Evolutionary conservation across 495 filamentous ascomycete genomes (phyloP), one percentile per base, ranked within the genome.

Genomic region (Copromyces sp.): DNA sequence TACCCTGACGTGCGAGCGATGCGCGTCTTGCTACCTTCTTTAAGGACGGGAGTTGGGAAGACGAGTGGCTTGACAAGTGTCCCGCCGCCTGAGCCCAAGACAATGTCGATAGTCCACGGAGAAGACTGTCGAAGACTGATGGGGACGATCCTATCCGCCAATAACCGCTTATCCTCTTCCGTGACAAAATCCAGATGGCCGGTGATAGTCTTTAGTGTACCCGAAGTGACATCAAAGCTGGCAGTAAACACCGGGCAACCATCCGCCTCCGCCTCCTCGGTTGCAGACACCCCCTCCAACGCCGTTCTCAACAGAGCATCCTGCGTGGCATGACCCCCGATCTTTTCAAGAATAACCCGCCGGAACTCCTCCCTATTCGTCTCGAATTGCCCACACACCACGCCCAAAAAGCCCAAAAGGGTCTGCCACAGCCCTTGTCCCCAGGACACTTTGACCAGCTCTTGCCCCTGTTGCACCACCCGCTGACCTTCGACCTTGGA

Each of bases 1-100:
- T 83, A 86, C n/a, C 74, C 74, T 0, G 83, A 84, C 32, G 73
- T 85, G 69, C 85, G 82, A n/a, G 83, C 84, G 70, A 86, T 81
- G 59, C 80, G 79, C 3, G 79, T 81, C 40, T 79, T 83, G 73
- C 73, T 74, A 29, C 69, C 68, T 14, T 82, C 76, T 47, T 73
- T 73, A 6, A 73, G 45, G 14, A 88, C 80, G 0, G 86, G 85
- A 3, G 77, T 74, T 0, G 86, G 84, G 73, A 83, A 87, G 9
- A 71, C 74, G 32, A 86, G 39, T 40, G 76, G 73, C 14, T 75
- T 72, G 2, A 78, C 59, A 0, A 81, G 71, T 17, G 5, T 65
- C 1, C 32, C 24, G 14, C 32, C 24, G 6, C 65, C 37, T 8
- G 79, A 74, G 20, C 76, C 78, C 38, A 80, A 78, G 35, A 76